Base-by-base conservation (phyloP, 164 flowering plant species). In the Magnolia sinica region DNA sequence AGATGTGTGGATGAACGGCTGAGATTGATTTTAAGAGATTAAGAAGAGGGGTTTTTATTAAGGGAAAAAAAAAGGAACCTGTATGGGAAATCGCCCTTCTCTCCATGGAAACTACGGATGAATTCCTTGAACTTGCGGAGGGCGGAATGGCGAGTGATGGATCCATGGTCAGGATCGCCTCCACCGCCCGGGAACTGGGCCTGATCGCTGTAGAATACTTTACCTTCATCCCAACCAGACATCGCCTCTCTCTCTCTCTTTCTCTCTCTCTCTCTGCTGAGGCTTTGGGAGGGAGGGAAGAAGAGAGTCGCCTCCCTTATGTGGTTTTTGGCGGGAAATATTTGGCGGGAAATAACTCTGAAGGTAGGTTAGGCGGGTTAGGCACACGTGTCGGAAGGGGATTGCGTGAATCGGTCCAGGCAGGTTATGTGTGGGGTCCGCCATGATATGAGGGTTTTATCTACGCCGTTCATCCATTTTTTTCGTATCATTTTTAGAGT, bases 141-240 rank as follows among this genome's bases (percentile, higher is more conserved):
- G 71, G 85, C 81, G 2, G 91, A 77, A 83, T 96, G 97, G 68
- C 88, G 92, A 68, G 88, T 85, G 49, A 87, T 86, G 8, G 83
- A 70, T 29, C 78, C 61, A 19, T 80, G 84, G 23, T 84, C 88
- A n/a, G 83, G 72, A 61, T 80, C 86, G 76, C 86, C 84, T 68
- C 79, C 85, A n/a, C 83, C 92, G 18, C 83, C 89, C 11, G 94
- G 96, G 72, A 95, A 94, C 87, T 94, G 98, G 18, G 99, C 94
- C 74, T 96, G 98, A 79, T 94, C 96, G 86, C 99, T 96, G 91
- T 94, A 96, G 85, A 82, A 94, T 2, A 96, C 90, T 4, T 87
- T 90, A 72, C 99, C 99, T 81, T 96, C 99, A 72, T 96, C 99
- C 98, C 98, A 92, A 2, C 99, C 99, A 8, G 99, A 94, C 99